Evolutionary conservation across 2,329 filamentous ascomycete species (phyloP), one percentile per base, ranked within the genome.

Genomic region (Cercospora sp.): DNA sequence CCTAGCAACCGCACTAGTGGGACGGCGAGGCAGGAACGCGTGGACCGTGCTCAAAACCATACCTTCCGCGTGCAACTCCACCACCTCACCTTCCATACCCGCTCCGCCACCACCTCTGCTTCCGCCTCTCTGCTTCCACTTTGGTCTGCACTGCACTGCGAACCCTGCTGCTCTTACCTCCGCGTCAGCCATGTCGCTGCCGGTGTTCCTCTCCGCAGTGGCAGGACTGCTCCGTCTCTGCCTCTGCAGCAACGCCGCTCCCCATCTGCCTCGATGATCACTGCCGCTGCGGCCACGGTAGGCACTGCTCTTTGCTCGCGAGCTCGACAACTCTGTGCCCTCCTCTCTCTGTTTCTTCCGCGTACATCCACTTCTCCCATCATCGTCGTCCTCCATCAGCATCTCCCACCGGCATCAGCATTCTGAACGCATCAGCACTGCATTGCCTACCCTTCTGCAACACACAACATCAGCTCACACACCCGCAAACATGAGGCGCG

Each of bases 381-480:
- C 45, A 57, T 39, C 59, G 33, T 18, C 59, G 45, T 66, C 64
- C 55, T 58, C 57, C 64, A 58, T 16, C 64, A 51, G 39, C 60
- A 30, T 63, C 45, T 18, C 45, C 45, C 28, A 45, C 8, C 16
- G 12, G n/a, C 28, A 51, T n/a, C 60, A 33, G 42, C 42, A 57
- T 53, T 53, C 42, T 16, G n/a, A 7, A 31, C 28, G 16, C 60
- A 10, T 31, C 39, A 63, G 39, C 60, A 63, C 18, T 28, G 36
- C 36, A 62, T 62, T 62, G 33, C 28, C 16, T 63, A 53, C n/a
- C 39, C 13, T 28, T 18, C 53, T 8, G 3, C 23, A 57, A 28
- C 53, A 28, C 18, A 9, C 53, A 28, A 31, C 23, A 30, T 16
- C 53, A 31, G 8, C n/a, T 57, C 23, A 57, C 28, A 28, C 20